A percentile compares a stretch with the other conserved stretches of the same genome.
These are phyloP conservation scores for Colletotrichum sidae DNA, from an alignment of 2,329 filamentous ascomycete species.

Conservation along the genomic window DNA sequence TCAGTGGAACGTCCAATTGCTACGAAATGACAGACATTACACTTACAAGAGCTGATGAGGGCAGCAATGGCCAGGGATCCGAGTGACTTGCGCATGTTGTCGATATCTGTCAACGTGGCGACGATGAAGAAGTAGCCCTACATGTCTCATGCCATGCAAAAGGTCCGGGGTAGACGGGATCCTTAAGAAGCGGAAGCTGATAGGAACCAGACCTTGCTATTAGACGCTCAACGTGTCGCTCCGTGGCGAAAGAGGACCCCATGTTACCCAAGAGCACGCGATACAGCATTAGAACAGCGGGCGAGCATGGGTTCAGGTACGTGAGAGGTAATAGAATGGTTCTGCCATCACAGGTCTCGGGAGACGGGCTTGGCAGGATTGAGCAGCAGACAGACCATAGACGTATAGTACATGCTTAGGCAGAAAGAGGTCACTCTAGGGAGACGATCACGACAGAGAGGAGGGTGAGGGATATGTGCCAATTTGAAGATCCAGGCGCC, in stretches of 20 bases:
- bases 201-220: background rate
- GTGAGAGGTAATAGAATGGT: slow-evolving; percentile 5
- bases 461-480: background rate
- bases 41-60: slow-evolving; percentile 33
- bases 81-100: slow-evolving; percentile 35
- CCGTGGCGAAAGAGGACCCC: background rate
- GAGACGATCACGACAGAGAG: background rate
- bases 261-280: background rate
- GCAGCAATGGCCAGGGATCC: slow-evolving; percentile 18
- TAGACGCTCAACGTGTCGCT: background rate
- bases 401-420: background rate
- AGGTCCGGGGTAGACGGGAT: background rate
- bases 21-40: no score
- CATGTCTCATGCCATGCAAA: background rate
- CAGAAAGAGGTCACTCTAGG: background rate
- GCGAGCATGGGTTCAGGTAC: background rate
- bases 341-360: background rate
- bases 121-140: background rate
- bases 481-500: slow-evolving; percentile 12
- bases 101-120: background rate
- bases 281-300: background rate
- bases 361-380: background rate
- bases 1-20: background rate
- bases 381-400: background rate
- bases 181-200: background rate